Percentiles rank a stretch among this genome's conserved stretches.
Evolutionary conservation across 1,139 yeast species (phyloP).

Genomic region (Saccharomyces hybrid): DNA sequence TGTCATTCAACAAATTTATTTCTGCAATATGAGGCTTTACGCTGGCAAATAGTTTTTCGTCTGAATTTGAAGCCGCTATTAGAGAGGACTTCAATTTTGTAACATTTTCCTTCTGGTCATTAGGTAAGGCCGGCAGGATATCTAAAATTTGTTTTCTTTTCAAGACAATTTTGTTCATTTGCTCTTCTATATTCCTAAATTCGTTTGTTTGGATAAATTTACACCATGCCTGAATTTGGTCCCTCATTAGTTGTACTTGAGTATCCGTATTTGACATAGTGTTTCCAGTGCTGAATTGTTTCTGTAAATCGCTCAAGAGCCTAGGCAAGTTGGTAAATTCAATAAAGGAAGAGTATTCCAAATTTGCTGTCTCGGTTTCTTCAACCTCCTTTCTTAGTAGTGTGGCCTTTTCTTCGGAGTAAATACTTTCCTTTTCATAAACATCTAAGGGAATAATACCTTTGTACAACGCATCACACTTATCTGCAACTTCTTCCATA

Average conservation of each 20-base stretch:
- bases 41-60: conserved; percentile 46
- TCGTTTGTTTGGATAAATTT: conserved; percentile 20
- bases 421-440: conserved; percentile 78
- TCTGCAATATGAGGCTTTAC: conserved; percentile 34
- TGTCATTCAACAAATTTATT: conserved; percentile 33
- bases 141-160: conserved; percentile 40
- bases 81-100: conserved; percentile 39
- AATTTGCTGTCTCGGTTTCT: conserved; percentile 66
- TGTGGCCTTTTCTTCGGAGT: conserved; percentile 84
- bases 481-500: conserved; percentile 45
- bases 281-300: conserved; percentile 18
- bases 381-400: conserved; percentile 70
- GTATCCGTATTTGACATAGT: conserved; percentile 9
- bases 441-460: conserved; percentile 81
- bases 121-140: conserved; percentile 17
- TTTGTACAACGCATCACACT: conserved; percentile 57
- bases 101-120: conserved; percentile 25
- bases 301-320: conserved; percentile 51
- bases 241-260: conserved; percentile 23
- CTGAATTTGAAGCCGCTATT: conserved; percentile 62
- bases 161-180: conserved; percentile 20
- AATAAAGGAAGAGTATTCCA: conserved; percentile 67
- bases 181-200: conserved; percentile 25
- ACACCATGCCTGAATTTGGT: conserved; percentile 28
- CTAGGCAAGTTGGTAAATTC: conserved; percentile 75